Conservation (phyloP, 345 rosid genomes). For the Capsella bursapastoris region DNA sequence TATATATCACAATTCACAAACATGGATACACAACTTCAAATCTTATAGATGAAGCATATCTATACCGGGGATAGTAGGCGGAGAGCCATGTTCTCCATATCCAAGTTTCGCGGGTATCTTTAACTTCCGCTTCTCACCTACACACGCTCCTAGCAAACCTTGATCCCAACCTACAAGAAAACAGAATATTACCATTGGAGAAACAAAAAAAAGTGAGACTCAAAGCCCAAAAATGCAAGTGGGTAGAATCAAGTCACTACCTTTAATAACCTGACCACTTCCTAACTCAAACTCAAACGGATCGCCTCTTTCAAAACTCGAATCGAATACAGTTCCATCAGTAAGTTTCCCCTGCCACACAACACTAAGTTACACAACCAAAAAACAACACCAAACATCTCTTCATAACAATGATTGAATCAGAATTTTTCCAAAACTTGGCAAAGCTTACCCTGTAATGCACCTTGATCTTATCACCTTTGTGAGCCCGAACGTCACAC, state of each 20-base stretch:
- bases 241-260: conserved; percentile 40
- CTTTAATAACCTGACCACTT: conserved; percentile 93
- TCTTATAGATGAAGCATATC: neutral
- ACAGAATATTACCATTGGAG: neutral
- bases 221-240: neutral
- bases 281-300: conserved; percentile 94
- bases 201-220: neutral
- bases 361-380: conserved; percentile 5
- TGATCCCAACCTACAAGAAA: conserved; percentile 89
- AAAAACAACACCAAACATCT: neutral
- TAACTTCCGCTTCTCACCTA: conserved; percentile 90
- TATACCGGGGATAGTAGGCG: conserved; percentile 93
- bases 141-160: conserved; percentile 83
- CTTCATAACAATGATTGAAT: neutral
- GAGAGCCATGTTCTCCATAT: conserved; percentile 89
- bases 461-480: conserved; percentile 86
- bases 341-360: conserved; percentile 81
- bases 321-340: conserved; percentile 94
- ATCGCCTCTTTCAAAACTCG: conserved; percentile 95
- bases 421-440: neutral
- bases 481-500: conserved; percentile 84
- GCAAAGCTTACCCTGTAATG: conserved; percentile 77
- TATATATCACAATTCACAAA: neutral
- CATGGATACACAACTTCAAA: neutral
- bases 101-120: conserved; percentile 96